A percentile compares a stretch with the other conserved stretches of the same genome.
Conservation (phyloP, 148 eudicot species). For the Arctostaphylos glauca region DNA sequence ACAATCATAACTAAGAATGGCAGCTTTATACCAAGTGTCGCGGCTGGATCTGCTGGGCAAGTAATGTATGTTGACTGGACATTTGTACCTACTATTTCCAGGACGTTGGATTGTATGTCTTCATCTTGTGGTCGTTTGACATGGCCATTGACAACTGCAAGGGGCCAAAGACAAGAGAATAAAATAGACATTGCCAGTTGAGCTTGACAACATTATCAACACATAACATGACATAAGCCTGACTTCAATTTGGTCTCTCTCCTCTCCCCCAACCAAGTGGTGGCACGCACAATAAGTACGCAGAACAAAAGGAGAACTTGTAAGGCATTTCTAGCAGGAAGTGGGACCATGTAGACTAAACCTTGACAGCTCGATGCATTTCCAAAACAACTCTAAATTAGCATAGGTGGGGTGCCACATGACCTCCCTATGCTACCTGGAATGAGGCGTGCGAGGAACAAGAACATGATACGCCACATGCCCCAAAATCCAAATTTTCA, state of each 20-base stretch:
- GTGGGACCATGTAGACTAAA: not conserved
- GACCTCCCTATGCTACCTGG: not conserved
- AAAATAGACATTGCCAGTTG: not conserved
- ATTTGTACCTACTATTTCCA: constrained; percentile 90
- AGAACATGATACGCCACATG: not conserved
- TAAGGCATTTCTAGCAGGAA: not conserved
- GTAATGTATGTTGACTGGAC: constrained; percentile 91
- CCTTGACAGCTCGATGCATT: not conserved
- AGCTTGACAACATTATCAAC: not conserved
- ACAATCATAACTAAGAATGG: constrained; percentile 92
- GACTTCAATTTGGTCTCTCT: not conserved
- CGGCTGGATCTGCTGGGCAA: constrained; percentile 95
- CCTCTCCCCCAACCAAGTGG: not conserved
- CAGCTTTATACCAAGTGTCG: constrained; percentile 95
- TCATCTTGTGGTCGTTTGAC: constrained; percentile 88
- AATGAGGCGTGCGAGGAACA: not conserved
- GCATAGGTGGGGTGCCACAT: too few species aligned
- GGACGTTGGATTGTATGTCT: constrained; percentile 93
- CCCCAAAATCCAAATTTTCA: not conserved
- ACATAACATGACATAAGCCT: not conserved
- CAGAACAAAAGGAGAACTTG: not conserved
- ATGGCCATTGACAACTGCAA: constrained; percentile 89
- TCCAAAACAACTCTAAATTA: not conserved
- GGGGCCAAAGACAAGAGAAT: not conserved
- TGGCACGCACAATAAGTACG: not conserved